These are phyloP conservation scores for Boletus smithii DNA, from an alignment of 1,284 basidiomycete species.

Conservation along the genomic window DNA sequence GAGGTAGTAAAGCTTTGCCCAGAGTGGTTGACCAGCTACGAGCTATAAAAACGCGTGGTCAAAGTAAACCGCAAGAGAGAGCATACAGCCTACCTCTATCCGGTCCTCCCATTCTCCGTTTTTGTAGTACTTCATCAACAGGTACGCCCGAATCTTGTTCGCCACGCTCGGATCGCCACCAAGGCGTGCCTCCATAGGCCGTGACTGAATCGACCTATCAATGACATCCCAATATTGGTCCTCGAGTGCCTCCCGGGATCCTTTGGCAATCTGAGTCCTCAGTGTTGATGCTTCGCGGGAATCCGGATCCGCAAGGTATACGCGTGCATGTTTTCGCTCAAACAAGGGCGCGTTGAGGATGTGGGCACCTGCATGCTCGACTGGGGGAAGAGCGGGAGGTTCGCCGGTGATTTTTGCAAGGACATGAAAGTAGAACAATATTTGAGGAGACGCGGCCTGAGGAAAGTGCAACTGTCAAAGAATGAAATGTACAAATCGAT, in stretches of 20 bases:
- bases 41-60: slow-evolving; percentile 43
- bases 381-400: slow-evolving; percentile 63
- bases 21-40: slow-evolving; percentile 82
- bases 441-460: slow-evolving; percentile 53
- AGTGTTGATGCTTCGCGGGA: slow-evolving; percentile 60
- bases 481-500: slow-evolving; percentile 5
- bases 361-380: slow-evolving; percentile 74
- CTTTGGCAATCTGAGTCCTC: slow-evolving; percentile 68
- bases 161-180: slow-evolving; percentile 90
- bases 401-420: slow-evolving; percentile 69
- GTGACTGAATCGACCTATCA: slow-evolving; percentile 79
- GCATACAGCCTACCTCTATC: slow-evolving; percentile 62
- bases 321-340: slow-evolving; percentile 69
- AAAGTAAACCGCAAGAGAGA: not conserved
- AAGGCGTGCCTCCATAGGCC: slow-evolving; percentile 82
- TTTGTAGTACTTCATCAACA: slow-evolving; percentile 76
- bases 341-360: slow-evolving; percentile 72
- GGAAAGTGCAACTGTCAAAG: slow-evolving; percentile 1
- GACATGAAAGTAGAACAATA: slow-evolving; percentile 67
- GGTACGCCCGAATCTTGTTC: slow-evolving; percentile 87
- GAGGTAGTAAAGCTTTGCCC: slow-evolving; percentile 91
- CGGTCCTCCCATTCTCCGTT: slow-evolving; percentile 82
- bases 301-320: slow-evolving; percentile 68
- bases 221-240: slow-evolving; percentile 85
- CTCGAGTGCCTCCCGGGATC: slow-evolving; percentile 73